Base-by-base conservation (phyloP, 2,329 filamentous ascomycete species). In the Cladosporium sp. region DNA sequence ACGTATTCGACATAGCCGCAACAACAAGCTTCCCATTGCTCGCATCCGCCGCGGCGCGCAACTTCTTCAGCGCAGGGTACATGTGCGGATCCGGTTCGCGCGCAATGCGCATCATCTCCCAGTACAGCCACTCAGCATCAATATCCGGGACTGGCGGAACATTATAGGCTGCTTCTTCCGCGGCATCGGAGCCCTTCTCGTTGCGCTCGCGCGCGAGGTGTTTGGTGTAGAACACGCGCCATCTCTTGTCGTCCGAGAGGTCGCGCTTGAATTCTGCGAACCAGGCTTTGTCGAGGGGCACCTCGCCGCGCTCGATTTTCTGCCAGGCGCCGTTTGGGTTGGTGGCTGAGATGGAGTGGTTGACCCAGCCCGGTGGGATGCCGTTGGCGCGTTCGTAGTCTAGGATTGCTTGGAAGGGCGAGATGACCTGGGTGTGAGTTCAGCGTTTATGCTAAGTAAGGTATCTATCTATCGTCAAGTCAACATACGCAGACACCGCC, bases 401-500 rank as follows among this genome's bases (percentile, higher is more conserved):
- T 65, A 96, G 84, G 72, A 99, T 98, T 2, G 91, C 89, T 80
- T 96, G 92, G 74, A 99, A 93, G 11, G 95, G 95, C 1, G 93
- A 97, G 26, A 90, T 83, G 63, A 97, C 92, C 93, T 96, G 70
- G 16, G 26, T 54, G 26, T 54, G 28, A 39, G 54, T 57, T 51
- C 16, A 26, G 43, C 36, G 30, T 39, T 36, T 36, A 11, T 36
- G 28, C 21, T 36, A 14, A 16, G 11, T 11, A 26, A n/a, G n/a
- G n/a, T 18, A 2, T 26, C n/a, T 21, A 36, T 28, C 30, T 30
- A 1, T 18, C 66, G 53, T 5, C n/a, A 39, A 54, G 26, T n/a
- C 61, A 67, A 88, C 92, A 84, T 89, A 97, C 94, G 84, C 92
- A 96, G 71, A 99, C 95, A 68, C 95, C 95, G 46, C 95, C 95